Percentiles rank a stretch among this genome's conserved stretches.
These are phyloP conservation scores for Podospora anserina DNA, from an alignment of 495 filamentous ascomycete species.

Conservation along the genomic window DNA sequence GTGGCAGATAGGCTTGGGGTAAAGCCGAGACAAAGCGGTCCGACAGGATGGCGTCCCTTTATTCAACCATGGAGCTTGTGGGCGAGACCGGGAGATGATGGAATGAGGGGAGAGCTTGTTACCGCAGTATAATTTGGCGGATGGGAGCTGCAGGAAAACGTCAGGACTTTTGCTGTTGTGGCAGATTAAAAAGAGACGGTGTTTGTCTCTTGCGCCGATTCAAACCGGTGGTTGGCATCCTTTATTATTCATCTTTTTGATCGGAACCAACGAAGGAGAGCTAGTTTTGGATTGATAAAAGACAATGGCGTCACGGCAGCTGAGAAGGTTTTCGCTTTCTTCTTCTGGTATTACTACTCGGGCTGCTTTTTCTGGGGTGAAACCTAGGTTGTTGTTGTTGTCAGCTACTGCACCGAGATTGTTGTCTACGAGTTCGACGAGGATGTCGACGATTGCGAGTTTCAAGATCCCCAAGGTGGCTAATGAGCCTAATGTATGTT, in stretches of 20 bases:
- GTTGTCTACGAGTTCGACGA: constrained; percentile 8
- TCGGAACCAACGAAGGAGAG: constrained; percentile 4
- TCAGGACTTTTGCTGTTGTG: not conserved
- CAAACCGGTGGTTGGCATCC: constrained; percentile 10
- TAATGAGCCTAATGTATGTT: constrained; percentile 90
- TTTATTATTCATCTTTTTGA: constrained; percentile 9
- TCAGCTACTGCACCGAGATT: constrained; percentile 1
- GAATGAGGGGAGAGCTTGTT: constrained; percentile 15
- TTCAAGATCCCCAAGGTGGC: constrained; percentile 85
- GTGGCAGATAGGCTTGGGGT: constrained; percentile 9
- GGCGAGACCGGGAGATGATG: not conserved
- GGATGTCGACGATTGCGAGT: constrained; percentile 53
- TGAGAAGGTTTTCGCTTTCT: constrained; percentile 22
- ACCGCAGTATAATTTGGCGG: constrained; percentile 11
- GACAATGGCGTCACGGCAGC: constrained; percentile 26
- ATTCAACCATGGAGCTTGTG: not conserved
- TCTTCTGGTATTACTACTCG: constrained; percentile 18
- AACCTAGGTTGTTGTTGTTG: constrained; percentile 17
- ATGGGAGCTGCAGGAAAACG: not conserved
- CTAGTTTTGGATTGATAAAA: not conserved
- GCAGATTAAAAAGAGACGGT: not conserved
- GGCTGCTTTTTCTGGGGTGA: constrained; percentile 19
- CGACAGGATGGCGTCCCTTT: constrained; percentile 13
- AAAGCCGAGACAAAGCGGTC: constrained; percentile 35
- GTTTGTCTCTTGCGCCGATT: constrained; percentile 13